Conservation (phyloP, 306 rosid genomes). For the Fragaria nilgerrensis region DNA sequence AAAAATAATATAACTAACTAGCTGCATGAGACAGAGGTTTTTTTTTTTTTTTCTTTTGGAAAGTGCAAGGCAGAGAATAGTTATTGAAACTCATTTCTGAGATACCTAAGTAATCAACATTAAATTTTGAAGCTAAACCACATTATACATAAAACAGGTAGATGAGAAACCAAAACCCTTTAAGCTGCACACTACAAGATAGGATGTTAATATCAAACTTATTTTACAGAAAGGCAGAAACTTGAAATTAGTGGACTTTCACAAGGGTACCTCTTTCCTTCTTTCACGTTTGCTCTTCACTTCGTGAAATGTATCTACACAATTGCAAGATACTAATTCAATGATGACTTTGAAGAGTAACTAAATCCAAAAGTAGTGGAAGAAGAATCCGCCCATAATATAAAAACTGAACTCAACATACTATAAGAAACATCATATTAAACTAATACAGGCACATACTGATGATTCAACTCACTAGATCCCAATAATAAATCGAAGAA, state of each 20-base stretch:
- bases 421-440: not conserved
- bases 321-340: constrained; percentile 22
- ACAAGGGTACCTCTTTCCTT: constrained; percentile 65
- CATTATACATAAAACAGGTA: not conserved
- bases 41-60: too few species aligned
- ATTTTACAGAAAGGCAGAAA: not conserved
- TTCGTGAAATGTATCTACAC: constrained; percentile 69
- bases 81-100: not conserved
- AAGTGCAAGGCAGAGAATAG: not conserved
- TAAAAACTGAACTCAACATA: not conserved
- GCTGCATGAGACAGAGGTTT: not conserved
- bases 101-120: not conserved
- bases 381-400: not conserved
- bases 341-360: constrained; percentile 12
- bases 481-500: not conserved
- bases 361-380: not conserved
- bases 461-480: not conserved
- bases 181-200: not conserved
- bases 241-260: constrained; percentile 7
- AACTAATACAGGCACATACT: not conserved
- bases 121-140: not conserved
- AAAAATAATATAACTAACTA: not conserved
- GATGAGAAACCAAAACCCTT: not conserved
- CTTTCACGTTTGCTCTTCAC: constrained; percentile 85
- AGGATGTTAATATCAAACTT: not conserved